A percentile compares a stretch with the other conserved stretches of the same genome.
phyloP scores from a whole-genome alignment of 2,329 filamentous ascomycete species.

The Aspergillus quadricinctus region DNA sequence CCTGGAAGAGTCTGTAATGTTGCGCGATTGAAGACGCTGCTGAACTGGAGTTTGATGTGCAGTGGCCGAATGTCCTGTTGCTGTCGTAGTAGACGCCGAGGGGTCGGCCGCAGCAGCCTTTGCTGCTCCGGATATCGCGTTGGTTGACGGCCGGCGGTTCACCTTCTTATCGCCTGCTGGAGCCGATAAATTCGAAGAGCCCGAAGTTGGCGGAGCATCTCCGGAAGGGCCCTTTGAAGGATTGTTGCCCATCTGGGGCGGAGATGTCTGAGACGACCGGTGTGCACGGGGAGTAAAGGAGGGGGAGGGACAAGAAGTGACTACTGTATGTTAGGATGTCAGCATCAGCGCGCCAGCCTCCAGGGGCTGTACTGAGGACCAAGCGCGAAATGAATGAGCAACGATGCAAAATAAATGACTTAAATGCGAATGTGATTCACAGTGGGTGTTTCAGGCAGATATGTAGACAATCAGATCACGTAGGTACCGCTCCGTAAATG shows the following conservation, averaged over 20 bases:
- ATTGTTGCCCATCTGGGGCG: slow-evolving; percentile 45
- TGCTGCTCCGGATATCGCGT: slow-evolving; percentile 32
- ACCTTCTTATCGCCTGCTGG: slow-evolving; percentile 35
- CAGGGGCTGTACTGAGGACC: slow-evolving; percentile 6
- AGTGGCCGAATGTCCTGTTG: slow-evolving; percentile 35
- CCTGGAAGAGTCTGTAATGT: slow-evolving; percentile 28
- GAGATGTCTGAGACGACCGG: slow-evolving; percentile 4
- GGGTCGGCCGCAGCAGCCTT: slow-evolving; percentile 42
- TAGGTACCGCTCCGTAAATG: neutral
- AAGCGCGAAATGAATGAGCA: neutral
- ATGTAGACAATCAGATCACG: neutral
- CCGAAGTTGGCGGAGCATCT: slow-evolving; percentile 24
- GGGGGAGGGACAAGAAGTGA: slow-evolving; percentile 4
- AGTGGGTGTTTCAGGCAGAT: neutral
- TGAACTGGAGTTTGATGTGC: slow-evolving; percentile 35
- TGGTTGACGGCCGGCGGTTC: slow-evolving; percentile 38
- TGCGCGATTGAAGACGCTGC: slow-evolving; percentile 40
- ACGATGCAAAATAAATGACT: neutral
- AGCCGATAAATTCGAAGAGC: slow-evolving; percentile 20
- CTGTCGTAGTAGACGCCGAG: slow-evolving; percentile 41
- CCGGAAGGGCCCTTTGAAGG: slow-evolving; percentile 41
- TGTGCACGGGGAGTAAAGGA: slow-evolving; percentile 2
- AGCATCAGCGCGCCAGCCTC: slow-evolving; percentile 20
- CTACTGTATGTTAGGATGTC: slow-evolving; percentile 15
- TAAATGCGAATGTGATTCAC: neutral